Evolutionary conservation across 2,329 filamentous ascomycete species (phyloP), one percentile per base, ranked within the genome.

Genomic region (Hypocreales sp.): DNA sequence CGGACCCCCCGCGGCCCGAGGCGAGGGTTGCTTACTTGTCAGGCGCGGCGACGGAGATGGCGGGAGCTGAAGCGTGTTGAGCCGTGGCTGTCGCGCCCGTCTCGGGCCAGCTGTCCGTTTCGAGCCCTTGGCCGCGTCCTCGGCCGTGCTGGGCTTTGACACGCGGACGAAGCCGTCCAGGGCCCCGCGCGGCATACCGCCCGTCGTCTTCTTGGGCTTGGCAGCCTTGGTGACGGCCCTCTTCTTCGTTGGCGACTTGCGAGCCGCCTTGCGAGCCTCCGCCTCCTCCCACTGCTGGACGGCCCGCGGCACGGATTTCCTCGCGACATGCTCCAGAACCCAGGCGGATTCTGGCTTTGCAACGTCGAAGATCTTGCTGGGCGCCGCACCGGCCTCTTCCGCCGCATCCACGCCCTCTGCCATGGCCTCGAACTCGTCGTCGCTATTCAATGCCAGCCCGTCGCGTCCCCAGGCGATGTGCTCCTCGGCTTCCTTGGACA

Each of bases 401-500:
- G 26, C 33, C 9, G 36, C 30, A n/a, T 45, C 51, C 2, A 37
- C 31, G 2, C 34, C 33, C 4, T 40, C 39, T 44, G 48, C 27
- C 43, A 57, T 27, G 40, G 52, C 61, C 1, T 61, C 61, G 10
- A 69, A 55, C 8, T 80, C 75, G 20, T 80, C 72, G 28, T 82
- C 76, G 32, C 67, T 71, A 35, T 71, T 70, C n/a, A 72, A 56
- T 2, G 70, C 69, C 10, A 74, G 47, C 0, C 67, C 68, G 25
- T 58, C 58, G 16, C 70, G 59, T 2, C 58, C 62, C 35, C 53
- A 63, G 1, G 47, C 35, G 3, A 67, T 60, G 1, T 60, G 58
- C 32, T 71, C 71, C 11, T 80, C 75, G 17, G 72, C 66, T 45
- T 94, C 86, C 1, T 64, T 60, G 8, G 72, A 67, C 15, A 94